Base-by-base conservation (phyloP, 2,329 filamentous ascomycete species). In the Botryosphaeria dothidea region DNA sequence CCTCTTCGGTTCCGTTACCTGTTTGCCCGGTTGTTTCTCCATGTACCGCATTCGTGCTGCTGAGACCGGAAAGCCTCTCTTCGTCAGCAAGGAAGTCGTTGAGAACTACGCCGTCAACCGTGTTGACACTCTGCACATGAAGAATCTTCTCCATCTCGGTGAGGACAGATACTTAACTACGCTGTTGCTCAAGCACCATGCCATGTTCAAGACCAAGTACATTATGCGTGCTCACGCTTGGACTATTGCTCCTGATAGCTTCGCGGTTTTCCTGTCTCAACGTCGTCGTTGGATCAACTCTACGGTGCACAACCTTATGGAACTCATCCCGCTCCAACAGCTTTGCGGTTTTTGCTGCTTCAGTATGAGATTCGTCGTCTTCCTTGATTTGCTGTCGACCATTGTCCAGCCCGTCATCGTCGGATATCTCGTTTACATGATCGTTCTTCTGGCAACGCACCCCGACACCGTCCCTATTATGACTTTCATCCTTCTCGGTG, bases 331-430 rank as follows among this genome's bases (percentile, higher is more conserved):
- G 5, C 84, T 99, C 78, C 88, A 91, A 67, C 92, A 98, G 77
- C 90, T 99, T 58, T 99, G 95, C 79, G 95, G 95, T 81, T 99
- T 99, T 89, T 99, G 95, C 85, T 99, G 95, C 81, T 99, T 99
- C 84, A 96, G 92, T 79, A 99, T 99, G 95, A 90, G 95, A 73
- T 99, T 99, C 79, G 87, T 99, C 66, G 93, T 99, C 70, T 96
- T 99, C 74, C 78, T 99, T 70, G 95, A 99, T 79, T 83, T 99
- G 71, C 83, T 99, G 68, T 95, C 92, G 64, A 99, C 95, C 1
- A 81, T 98, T 64, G 89, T 98, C 56, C 93, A 96, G 75, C 95
- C 95, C 2, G 92, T 97, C 66, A 95, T 92, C 1, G 85, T 97
- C 21, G 92, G 88, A 9, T 99, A 98, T 75, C 90, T 99, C 70